These are phyloP conservation scores for Plasmodium coatneyi DNA, from an alignment of 169 alveolate species.

Conservation along the genomic window DNA sequence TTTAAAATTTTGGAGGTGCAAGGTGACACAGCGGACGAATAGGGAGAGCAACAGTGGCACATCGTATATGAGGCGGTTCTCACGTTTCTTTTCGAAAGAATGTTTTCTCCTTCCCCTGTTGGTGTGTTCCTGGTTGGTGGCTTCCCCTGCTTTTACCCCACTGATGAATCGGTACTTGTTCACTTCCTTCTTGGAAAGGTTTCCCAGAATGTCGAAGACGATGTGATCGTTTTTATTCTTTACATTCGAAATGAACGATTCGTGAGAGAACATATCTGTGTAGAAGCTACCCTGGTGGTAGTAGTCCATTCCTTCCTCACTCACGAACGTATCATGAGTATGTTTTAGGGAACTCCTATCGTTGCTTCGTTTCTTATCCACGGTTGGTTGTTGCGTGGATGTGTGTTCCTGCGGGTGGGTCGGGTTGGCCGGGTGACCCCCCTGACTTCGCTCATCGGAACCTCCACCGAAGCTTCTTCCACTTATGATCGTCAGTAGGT, in stretches of 20 bases:
- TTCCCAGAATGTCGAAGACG: not conserved
- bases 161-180: not conserved
- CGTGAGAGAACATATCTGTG: not conserved
- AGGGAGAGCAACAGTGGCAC: constrained; percentile 47
- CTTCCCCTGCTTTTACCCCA: not conserved
- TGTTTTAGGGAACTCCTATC: not conserved
- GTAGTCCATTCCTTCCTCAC: not conserved
- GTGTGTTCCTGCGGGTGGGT: not conserved
- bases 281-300: constrained; percentile 7
- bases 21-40: constrained; percentile 10
- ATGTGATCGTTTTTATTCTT: not conserved
- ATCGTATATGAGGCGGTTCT: not conserved
- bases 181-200: not conserved
- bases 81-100: not conserved
- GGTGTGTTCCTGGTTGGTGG: not conserved
- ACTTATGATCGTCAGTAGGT: constrained; percentile 1
- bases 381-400: not conserved
- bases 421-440: not conserved
- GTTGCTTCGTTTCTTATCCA: not conserved
- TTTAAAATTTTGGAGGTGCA: constrained; percentile 41
- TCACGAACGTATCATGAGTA: not conserved
- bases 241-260: not conserved
- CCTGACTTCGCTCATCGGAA: not conserved
- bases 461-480: not conserved
- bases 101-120: not conserved